Evolutionary conservation across 805 yeast genomes (phyloP).

Genomic region (Candida rishiriensis): DNA sequence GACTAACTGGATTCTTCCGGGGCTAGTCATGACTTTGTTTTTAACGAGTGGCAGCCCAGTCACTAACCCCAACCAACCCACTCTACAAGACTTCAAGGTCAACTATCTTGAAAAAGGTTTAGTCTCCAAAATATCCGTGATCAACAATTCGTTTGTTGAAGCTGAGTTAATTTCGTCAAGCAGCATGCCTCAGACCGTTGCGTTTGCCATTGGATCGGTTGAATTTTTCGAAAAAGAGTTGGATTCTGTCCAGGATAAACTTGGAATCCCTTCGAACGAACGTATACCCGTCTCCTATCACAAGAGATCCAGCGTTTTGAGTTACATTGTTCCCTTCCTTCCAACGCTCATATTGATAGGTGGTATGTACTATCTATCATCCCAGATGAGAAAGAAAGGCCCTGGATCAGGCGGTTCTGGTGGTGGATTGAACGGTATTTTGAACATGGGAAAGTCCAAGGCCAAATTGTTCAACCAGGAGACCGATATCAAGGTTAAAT

Average conservation of each 20-base stretch:
- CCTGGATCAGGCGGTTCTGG: slow-evolving; percentile 50
- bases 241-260: slow-evolving; percentile 68
- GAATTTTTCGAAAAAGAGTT: slow-evolving; percentile 82
- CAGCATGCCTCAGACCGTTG: slow-evolving; percentile 18
- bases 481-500: slow-evolving; percentile 81
- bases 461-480: slow-evolving; percentile 92
- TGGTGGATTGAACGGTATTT: slow-evolving; percentile 78
- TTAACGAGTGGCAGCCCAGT: slow-evolving; percentile 13
- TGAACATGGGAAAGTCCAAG: slow-evolving; percentile 82
- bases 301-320: slow-evolving; percentile 62
- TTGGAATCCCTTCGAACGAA: slow-evolving; percentile 54
- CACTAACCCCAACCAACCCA: slow-evolving; percentile 39
- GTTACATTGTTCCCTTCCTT: slow-evolving; percentile 64
- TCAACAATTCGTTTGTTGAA: slow-evolving; percentile 71
- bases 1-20: slow-evolving; percentile 25
- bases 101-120: slow-evolving; percentile 70
- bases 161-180: slow-evolving; percentile 42
- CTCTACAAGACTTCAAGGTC: slow-evolving; percentile 89
- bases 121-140: slow-evolving; percentile 69
- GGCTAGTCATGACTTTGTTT: slow-evolving; percentile 21
- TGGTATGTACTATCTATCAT: slow-evolving; percentile 69
- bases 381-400: slow-evolving; percentile 26
- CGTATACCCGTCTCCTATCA: slow-evolving; percentile 80
- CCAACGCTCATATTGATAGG: slow-evolving; percentile 91
- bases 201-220: slow-evolving; percentile 82